Percentiles rank a stretch among this genome's conserved stretches.
These are phyloP conservation scores for Fusarium sacchari DNA, from an alignment of 2,329 filamentous ascomycete species.

Conservation along the genomic window DNA sequence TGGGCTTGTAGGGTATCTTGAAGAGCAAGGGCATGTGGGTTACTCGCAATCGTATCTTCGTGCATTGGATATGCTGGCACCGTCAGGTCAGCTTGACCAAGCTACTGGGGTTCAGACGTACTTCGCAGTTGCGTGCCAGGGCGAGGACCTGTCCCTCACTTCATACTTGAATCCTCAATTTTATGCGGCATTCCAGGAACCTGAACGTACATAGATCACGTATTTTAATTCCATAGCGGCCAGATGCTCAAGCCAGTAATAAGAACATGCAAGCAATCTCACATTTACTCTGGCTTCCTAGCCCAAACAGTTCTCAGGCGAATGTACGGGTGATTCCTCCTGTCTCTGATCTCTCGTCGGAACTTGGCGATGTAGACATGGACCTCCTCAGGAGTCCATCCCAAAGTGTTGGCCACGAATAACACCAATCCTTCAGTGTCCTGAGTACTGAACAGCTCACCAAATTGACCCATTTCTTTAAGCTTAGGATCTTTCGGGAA, in stretches of 20 bases:
- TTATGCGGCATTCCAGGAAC: background rate
- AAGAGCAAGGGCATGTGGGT: background rate
- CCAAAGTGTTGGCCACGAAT: slow-evolving; percentile 30
- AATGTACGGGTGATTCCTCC: slow-evolving; percentile 25
- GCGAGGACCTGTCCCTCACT: background rate
- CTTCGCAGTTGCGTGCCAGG: background rate
- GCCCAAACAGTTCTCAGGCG: slow-evolving; percentile 12
- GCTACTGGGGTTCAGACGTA: background rate
- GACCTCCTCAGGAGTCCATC: slow-evolving; percentile 21
- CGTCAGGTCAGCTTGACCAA: background rate
- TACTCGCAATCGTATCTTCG: background rate
- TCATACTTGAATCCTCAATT: background rate
- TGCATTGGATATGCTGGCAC: background rate
- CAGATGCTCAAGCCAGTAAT: too few species aligned
- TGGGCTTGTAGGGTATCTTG: background rate
- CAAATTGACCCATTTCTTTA: slow-evolving; percentile 33
- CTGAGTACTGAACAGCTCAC: slow-evolving; percentile 29
- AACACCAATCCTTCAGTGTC: slow-evolving; percentile 31
- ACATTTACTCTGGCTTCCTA: background rate
- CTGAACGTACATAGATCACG: background rate
- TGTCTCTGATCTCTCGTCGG: slow-evolving; percentile 18
- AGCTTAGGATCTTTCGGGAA: slow-evolving; percentile 30
- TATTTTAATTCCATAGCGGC: background rate
- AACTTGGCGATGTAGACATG: slow-evolving; percentile 28
- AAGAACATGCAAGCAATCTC: background rate